phyloP scores from a whole-genome alignment of 495 filamentous ascomycete species.

The Tetracladium marchalianum region DNA sequence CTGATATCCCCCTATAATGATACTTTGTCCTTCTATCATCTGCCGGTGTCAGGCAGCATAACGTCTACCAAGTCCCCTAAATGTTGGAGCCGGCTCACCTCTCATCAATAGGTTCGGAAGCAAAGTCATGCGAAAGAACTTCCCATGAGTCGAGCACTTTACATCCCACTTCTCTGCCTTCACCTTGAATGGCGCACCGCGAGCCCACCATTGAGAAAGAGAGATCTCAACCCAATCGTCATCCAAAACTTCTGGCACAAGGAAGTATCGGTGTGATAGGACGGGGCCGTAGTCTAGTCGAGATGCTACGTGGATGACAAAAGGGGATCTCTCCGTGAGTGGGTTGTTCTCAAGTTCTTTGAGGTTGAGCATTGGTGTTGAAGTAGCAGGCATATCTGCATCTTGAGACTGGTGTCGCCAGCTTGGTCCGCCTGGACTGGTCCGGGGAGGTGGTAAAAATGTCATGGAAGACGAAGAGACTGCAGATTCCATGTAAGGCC shows the following conservation, averaged over 20 bases:
- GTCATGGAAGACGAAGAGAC: no score
- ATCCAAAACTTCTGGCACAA: slow-evolving; percentile 6
- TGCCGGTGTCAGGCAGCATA: no score
- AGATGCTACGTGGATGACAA: slow-evolving; percentile 11
- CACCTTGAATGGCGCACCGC: slow-evolving; percentile 11
- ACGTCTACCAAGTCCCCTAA: no score
- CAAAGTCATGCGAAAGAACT: slow-evolving; percentile 16
- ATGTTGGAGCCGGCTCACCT: background rate
- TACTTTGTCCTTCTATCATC: no score
- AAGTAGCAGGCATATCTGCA: background rate
- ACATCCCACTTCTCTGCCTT: slow-evolving; percentile 16
- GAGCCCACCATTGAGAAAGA: slow-evolving; percentile 13
- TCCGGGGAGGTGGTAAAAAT: no score
- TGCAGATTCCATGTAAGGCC: no score
- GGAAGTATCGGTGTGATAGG: slow-evolving; percentile 18
- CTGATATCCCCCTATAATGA: no score
- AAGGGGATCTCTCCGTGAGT: slow-evolving; percentile 5
- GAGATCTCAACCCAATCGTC: slow-evolving; percentile 15
- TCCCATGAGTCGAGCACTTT: slow-evolving; percentile 11
- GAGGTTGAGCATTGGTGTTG: slow-evolving; percentile 1
- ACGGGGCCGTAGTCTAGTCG: slow-evolving; percentile 16
- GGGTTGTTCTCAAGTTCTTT: slow-evolving; percentile 12
- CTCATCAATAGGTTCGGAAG: slow-evolving; percentile 16
- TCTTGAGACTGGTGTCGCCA: no score
- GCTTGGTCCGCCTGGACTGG: no score